A percentile compares a stretch with the other conserved stretches of the same genome.
phyloP scores from a whole-genome alignment of 2,329 filamentous ascomycete species.

The Aspergillus sp. region DNA sequence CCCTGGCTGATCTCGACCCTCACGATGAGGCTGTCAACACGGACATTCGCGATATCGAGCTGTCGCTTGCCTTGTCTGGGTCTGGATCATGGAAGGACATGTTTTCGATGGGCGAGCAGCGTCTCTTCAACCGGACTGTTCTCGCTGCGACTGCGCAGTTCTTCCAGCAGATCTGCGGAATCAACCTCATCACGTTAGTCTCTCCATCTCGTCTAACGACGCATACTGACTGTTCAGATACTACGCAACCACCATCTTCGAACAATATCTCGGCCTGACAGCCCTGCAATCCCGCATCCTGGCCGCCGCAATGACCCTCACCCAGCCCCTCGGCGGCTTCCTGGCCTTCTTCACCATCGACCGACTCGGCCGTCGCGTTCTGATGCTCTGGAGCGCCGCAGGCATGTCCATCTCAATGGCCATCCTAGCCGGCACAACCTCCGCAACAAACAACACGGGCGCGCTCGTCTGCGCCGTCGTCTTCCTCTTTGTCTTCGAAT shows the following conservation, averaged over 20 bases:
- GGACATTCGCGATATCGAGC: slow-evolving; percentile 37
- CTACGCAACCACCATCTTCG: slow-evolving; percentile 34
- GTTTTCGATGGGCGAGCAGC: slow-evolving; percentile 30
- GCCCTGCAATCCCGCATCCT: slow-evolving; percentile 20
- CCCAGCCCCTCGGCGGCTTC: slow-evolving; percentile 34
- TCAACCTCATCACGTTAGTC: slow-evolving; percentile 34
- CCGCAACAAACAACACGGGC: slow-evolving; percentile 35
- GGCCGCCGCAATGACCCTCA: slow-evolving; percentile 25
- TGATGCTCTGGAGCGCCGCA: slow-evolving; percentile 30
- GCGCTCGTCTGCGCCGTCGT: slow-evolving; percentile 51
- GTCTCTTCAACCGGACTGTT: slow-evolving; percentile 28
- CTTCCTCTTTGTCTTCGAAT: slow-evolving; percentile 58
- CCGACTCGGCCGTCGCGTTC: slow-evolving; percentile 31
- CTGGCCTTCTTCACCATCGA: slow-evolving; percentile 45
- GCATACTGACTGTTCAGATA: too few relatives aligned
- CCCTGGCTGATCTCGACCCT: slow-evolving; percentile 39
- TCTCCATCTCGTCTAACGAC: too few relatives aligned
- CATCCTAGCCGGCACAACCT: slow-evolving; percentile 48
- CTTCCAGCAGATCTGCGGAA: slow-evolving; percentile 34
- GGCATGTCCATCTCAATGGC: slow-evolving; percentile 26
- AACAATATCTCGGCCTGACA: slow-evolving; percentile 24
- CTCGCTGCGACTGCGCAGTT: slow-evolving; percentile 30
- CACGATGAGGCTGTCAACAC: slow-evolving; percentile 32
- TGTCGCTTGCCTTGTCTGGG: slow-evolving; percentile 37
- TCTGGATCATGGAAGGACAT: slow-evolving; percentile 31